Evolutionary conservation across 2,329 filamentous ascomycete species (phyloP), one percentile per base, ranked within the genome.

Genomic region (Hypoxylon sp.): DNA sequence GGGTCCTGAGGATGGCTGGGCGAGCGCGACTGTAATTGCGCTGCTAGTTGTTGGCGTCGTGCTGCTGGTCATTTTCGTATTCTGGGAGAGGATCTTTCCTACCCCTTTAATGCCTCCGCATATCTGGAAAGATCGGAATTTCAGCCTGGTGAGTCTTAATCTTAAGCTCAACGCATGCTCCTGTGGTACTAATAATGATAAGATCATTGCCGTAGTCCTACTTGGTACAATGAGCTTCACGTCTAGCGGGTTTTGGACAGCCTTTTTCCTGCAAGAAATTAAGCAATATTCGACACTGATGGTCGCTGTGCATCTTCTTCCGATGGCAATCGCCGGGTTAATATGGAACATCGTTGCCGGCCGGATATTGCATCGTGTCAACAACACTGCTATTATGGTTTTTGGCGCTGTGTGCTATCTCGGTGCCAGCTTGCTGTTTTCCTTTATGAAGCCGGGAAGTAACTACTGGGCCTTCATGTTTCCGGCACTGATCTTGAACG

Each of bases 391-490:
- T 0, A 81, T 93, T 17, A 89, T 91, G 82, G 78, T 77, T 2
- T 71, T 82, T 17, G 83, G 83, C 2, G 77, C 80, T 3, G 61
- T 79, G 10, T 77, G 79, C 31, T 85, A 84, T 71, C 67, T 84
- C 1, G 78, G 68, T 3, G 80, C 80, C 14, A 79, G 79, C 70
- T 77, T 89, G 0, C 81, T 92, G 5, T 81, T 89, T 37, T 85
- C 87, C 0, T 83, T 91, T 54, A 88, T 90, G 73, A 79, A 81
- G 42, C 76, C 83, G 1, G 82, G 85, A 8, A 85, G 84, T 61
- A 84, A 81, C 17, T 92, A 92, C 76, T 92, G 90, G 90, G 85
- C 85, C 0, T 88, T 90, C 66, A 83, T 86, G 5, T 92, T 92
- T 75, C 89, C 90, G 0, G 85, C 85, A 0, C 78, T 91, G 42